Percentiles rank a stretch among this genome's conserved stretches.
phyloP scores from a whole-genome alignment of 2,329 filamentous ascomycete genomes.

The Xylaria sp. region DNA sequence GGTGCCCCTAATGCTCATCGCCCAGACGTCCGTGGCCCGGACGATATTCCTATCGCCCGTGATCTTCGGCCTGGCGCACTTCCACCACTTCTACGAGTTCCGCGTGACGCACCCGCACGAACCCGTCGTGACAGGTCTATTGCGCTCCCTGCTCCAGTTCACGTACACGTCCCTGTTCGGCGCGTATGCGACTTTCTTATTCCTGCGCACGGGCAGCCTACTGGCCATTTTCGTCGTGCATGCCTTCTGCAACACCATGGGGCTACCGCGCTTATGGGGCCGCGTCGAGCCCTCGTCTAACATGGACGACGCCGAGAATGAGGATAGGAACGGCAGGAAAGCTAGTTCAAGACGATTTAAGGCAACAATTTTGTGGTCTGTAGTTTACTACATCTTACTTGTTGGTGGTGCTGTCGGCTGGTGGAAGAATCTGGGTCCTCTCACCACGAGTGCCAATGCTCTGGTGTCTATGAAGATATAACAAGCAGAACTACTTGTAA shows the following conservation, averaged over 20 bases:
- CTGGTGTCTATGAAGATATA: conserved; percentile 53
- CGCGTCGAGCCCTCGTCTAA: conserved; percentile 66
- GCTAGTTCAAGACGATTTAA: conserved; percentile 43
- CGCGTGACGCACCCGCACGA: conserved; percentile 80
- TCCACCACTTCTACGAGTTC: conserved; percentile 98
- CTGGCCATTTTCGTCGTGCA: conserved; percentile 81
- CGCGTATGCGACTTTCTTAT: conserved; percentile 91
- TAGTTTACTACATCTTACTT: conserved; percentile 82
- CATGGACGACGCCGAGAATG: conserved; percentile 39
- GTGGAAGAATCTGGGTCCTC: conserved; percentile 74
- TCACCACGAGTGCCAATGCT: conserved; percentile 73
- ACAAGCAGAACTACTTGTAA: conserved; percentile 14
- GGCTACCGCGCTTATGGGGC: conserved; percentile 88
- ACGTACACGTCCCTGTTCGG: conserved; percentile 93
- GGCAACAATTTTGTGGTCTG: conserved; percentile 71
- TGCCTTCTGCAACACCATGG: conserved; percentile 92
- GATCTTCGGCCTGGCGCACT: conserved; percentile 91
- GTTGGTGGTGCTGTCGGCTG: conserved; percentile 78
- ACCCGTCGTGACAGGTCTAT: conserved; percentile 69
- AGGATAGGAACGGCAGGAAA: conserved; percentile 30
- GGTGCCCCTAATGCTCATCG: conserved; percentile 82
- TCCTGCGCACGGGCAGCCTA: conserved; percentile 84
- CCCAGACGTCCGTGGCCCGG: conserved; percentile 64
- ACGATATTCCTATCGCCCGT: conserved; percentile 87
- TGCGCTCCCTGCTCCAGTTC: conserved; percentile 85